These are phyloP conservation scores for Coemansia sp. DNA, from an alignment of 192 early-diverging fungal genomes.

Conservation along the genomic window DNA sequence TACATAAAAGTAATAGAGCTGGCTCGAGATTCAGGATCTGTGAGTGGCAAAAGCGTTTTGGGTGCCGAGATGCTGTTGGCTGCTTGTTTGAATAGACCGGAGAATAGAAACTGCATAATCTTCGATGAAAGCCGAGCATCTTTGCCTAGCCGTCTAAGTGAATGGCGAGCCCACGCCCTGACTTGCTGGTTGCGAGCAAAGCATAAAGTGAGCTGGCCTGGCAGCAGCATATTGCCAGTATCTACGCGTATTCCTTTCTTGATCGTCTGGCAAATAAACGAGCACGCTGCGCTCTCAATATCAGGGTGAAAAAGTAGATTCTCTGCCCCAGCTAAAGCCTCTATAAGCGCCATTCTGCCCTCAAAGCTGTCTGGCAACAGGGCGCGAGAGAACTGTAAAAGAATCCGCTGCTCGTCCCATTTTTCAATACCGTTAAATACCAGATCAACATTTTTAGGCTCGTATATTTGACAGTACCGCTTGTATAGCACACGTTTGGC, in stretches of 20 bases:
- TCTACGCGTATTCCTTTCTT: constrained; percentile 14
- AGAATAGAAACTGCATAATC: constrained; percentile 11
- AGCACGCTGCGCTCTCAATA: constrained; percentile 10
- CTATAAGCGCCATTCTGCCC: constrained; percentile 12
- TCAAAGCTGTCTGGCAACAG: not conserved
- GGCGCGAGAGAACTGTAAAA: constrained; percentile 2
- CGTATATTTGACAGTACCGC: constrained; percentile 24
- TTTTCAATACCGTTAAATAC: constrained; percentile 22
- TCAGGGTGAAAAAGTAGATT: constrained; percentile 19
- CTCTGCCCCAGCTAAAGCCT: constrained; percentile 20
- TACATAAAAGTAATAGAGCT: constrained; percentile 21
- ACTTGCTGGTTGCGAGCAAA: constrained; percentile 16
- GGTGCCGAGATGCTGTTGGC: not conserved
- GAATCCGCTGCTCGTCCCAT: constrained; percentile 43
- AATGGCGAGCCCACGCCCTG: constrained; percentile 28
- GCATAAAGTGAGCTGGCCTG: constrained; percentile 27
- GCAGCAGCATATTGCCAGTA: constrained; percentile 24
- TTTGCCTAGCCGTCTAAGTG: constrained; percentile 29
- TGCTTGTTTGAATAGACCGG: constrained; percentile 17
- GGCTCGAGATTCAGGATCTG: not conserved
- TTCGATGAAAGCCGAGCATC: not conserved
- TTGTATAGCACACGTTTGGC: constrained; percentile 27
- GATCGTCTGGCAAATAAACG: constrained; percentile 15
- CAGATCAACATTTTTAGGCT: constrained; percentile 6
- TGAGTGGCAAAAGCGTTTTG: constrained; percentile 2